phyloP scores from a whole-genome alignment of 2,329 filamentous ascomycete genomes.

The Neurospora crassa region DNA sequence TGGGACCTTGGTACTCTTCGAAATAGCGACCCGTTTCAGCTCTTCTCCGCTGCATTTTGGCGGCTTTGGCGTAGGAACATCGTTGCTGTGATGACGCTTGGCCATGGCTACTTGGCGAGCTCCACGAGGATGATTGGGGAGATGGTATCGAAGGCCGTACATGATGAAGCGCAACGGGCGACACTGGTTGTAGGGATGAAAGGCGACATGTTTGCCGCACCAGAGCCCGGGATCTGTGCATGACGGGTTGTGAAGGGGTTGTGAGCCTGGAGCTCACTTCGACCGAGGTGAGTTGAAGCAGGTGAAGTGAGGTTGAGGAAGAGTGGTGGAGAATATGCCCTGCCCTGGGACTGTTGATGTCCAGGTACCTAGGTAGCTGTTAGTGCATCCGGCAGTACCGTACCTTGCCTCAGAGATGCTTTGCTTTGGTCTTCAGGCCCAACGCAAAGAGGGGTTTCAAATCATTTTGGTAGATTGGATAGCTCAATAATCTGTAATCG shows the following conservation, averaged over 20 bases:
- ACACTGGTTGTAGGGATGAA: neutral
- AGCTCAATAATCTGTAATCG: neutral
- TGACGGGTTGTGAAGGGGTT: neutral
- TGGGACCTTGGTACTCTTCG: conserved; percentile 20
- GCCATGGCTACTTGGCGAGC: neutral
- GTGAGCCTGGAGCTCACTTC: neutral
- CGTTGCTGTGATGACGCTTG: neutral
- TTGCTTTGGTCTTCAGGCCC: neutral
- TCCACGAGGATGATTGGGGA: neutral
- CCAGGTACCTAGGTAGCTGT: neutral
- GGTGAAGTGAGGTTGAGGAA: neutral
- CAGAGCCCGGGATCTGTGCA: neutral
- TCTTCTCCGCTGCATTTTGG: neutral
- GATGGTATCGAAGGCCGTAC: neutral
- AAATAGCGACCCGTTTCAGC: conserved; percentile 10
- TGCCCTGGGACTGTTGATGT: neutral
- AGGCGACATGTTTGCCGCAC: neutral
- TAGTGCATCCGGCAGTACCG: neutral
- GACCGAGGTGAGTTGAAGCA: neutral
- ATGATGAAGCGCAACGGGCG: neutral
- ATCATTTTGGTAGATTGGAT: accelerated
- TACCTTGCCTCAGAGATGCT: neutral
- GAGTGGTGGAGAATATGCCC: neutral
- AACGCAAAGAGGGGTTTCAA: neutral
- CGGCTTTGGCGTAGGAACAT: neutral